Base-by-base conservation (phyloP, 2,329 filamentous ascomycete species). In the Clonostachys rosea region DNA sequence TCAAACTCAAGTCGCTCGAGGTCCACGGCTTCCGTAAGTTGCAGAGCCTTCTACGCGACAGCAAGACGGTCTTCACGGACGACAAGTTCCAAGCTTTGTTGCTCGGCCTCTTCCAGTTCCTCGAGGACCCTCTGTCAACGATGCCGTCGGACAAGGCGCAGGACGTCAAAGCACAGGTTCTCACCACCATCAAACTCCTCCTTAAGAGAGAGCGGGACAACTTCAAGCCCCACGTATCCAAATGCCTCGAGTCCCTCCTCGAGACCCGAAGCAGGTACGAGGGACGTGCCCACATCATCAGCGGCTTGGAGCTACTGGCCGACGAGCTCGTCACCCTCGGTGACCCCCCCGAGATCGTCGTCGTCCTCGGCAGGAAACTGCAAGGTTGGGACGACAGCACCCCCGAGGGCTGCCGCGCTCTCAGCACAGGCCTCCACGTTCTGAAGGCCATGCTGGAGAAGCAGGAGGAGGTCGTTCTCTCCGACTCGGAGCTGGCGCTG, bases 11-110 rank as follows among this genome's bases (percentile, higher is more conserved):
- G 56, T 81, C 81, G 1, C 77, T 92, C n/a, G 88, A 91, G 59
- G 86, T 88, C 5, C 87, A 91, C 59, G 87, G 87, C 48, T 90
- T 91, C 73, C 81, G 87, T 46, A 87, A 88, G 58, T 72, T 91
- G 43, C 87, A 91, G 62, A 84, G 84, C 37, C 76, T 91, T 53
- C 76, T 90, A 50, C 83, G 86, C 52, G 84, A 87, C 49, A 79
- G 75, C 59, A 78, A 77, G 56, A 75, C 82, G 13, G 73, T 81
- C 17, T 82, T 87, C 59, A 75, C 76, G 2, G 79, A 85, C 50
- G 81, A 85, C 43, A 86, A 81, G 53, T 90, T 89, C 50, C 79
- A 86, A 52, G 75, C 83, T 8, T 73, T 91, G 3, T 68, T 91
- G 35, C 56, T 78, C 3, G 85, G 83, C 1, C 74, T 90, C 17